These are phyloP conservation scores for Trapa bicornis DNA, from an alignment of 345 rosid genomes.

Conservation along the genomic window DNA sequence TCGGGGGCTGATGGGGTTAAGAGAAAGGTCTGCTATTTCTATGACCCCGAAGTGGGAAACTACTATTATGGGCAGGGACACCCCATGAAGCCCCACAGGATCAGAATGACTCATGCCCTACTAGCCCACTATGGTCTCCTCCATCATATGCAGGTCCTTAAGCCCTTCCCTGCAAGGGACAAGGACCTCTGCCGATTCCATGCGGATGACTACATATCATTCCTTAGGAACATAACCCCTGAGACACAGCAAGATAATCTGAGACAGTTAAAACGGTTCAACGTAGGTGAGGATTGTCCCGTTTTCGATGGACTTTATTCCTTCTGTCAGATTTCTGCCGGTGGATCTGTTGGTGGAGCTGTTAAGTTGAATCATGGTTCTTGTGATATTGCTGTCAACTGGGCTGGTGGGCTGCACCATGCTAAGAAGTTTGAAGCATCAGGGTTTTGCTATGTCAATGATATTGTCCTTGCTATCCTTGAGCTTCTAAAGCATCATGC, in stretches of 20 bases:
- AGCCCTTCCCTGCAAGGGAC: conserved; percentile 50
- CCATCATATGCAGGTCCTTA: conserved; percentile 51
- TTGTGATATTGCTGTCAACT: conserved; percentile 50
- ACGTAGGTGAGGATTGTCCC: conserved; percentile 58
- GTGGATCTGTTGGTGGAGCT: conserved; percentile 55
- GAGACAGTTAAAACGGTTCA: conserved; percentile 44
- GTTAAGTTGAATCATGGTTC: conserved; percentile 47
- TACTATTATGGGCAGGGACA: conserved; percentile 46
- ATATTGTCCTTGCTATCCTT: conserved; percentile 51
- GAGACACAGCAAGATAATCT: conserved; percentile 26
- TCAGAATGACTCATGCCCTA: conserved; percentile 55
- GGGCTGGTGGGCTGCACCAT: conserved; percentile 65
- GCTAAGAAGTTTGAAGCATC: conserved; percentile 67
- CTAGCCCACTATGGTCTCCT: conserved; percentile 54
- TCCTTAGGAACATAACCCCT: conserved; percentile 45
- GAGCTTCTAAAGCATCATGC: conserved; percentile 51
- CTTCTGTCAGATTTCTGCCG: conserved; percentile 55
- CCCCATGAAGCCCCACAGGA: conserved; percentile 59
- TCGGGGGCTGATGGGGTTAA: conserved; percentile 50
- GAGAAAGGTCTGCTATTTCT: conserved; percentile 8
- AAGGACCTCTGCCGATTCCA: conserved; percentile 55
- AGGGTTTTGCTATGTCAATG: conserved; percentile 60
- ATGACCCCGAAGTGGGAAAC: too few relatives aligned
- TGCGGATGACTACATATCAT: conserved; percentile 46
- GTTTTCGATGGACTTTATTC: conserved; percentile 55